These are phyloP conservation scores for Rosa multiflora DNA, from an alignment of 306 rosid genomes.

Conservation along the genomic window DNA sequence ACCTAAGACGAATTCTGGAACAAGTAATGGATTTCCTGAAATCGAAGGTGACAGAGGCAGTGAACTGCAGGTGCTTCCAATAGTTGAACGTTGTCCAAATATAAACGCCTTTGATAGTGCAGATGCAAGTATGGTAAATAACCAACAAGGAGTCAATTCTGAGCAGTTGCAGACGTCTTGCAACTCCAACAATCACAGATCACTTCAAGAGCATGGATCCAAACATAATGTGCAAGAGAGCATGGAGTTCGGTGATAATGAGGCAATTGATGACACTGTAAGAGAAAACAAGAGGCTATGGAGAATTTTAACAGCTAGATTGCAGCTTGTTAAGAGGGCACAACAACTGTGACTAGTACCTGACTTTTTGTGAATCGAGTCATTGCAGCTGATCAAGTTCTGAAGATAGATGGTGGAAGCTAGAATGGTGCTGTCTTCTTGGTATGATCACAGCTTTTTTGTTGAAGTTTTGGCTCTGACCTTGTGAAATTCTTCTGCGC, in stretches of 20 bases:
- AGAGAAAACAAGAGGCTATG: slow-evolving; percentile 13
- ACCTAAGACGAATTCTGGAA: background rate
- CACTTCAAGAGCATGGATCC: slow-evolving; percentile 9
- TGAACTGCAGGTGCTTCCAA: slow-evolving; percentile 19
- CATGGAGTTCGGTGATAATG: background rate
- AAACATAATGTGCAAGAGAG: background rate
- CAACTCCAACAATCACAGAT: background rate
- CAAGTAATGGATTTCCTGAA: background rate
- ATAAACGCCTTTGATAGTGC: background rate
- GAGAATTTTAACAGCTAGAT: background rate
- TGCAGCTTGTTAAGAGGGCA: slow-evolving; percentile 3
- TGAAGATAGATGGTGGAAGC: background rate
- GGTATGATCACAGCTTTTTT: background rate
- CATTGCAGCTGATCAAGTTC: background rate
- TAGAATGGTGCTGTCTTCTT: background rate
- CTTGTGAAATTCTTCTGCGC: background rate
- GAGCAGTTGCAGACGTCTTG: background rate
- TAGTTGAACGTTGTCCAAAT: background rate
- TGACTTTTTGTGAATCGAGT: background rate
- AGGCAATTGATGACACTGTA: background rate
- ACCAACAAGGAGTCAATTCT: slow-evolving; percentile 1
- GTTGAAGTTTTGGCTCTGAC: background rate
- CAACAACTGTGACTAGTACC: slow-evolving; percentile 2
- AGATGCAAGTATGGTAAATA: background rate
- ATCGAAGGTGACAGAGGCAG: slow-evolving; percentile 5